These are phyloP conservation scores for Dentipellis fragilis DNA, from an alignment of 768 basidiomycete species.

Conservation along the genomic window DNA sequence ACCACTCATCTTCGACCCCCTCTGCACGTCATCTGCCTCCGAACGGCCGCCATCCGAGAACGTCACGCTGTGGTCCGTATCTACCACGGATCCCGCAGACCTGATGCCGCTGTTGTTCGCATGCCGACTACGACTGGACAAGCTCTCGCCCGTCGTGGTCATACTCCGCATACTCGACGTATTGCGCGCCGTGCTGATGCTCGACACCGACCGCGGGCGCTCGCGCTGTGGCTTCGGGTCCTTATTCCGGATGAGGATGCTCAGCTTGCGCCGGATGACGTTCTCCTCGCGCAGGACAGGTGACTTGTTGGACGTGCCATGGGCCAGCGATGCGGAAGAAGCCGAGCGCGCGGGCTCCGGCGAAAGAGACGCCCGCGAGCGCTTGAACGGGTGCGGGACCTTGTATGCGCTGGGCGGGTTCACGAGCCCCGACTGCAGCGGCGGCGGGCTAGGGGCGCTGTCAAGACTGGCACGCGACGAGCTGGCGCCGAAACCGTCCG, in stretches of 20 bases:
- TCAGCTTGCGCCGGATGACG: constrained; percentile 21
- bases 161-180: constrained; percentile 47
- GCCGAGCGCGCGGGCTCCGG: constrained; percentile 11
- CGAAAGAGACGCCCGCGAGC: constrained; percentile 7
- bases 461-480: constrained; percentile 10
- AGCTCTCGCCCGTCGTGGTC: constrained; percentile 37
- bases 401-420: constrained; percentile 18
- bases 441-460: constrained; percentile 2
- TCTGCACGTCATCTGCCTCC: not conserved
- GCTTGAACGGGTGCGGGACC: constrained; percentile 16
- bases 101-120: not conserved
- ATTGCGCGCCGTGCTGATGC: constrained; percentile 45
- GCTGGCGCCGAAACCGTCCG: constrained; percentile 6
- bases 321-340: constrained; percentile 10
- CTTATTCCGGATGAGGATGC: constrained; percentile 27
- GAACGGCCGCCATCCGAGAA: not conserved
- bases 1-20: not conserved
- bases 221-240: constrained; percentile 27
- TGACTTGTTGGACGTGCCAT: not conserved
- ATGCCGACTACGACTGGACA: constrained; percentile 25
- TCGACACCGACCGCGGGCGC: constrained; percentile 46
- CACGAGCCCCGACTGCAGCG: not conserved
- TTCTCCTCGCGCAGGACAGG: constrained; percentile 5
- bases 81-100: constrained; percentile 16
- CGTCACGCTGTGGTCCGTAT: not conserved